phyloP scores from a whole-genome alignment of 805 yeast species.

The Maudiozyma saulgeensis region DNA sequence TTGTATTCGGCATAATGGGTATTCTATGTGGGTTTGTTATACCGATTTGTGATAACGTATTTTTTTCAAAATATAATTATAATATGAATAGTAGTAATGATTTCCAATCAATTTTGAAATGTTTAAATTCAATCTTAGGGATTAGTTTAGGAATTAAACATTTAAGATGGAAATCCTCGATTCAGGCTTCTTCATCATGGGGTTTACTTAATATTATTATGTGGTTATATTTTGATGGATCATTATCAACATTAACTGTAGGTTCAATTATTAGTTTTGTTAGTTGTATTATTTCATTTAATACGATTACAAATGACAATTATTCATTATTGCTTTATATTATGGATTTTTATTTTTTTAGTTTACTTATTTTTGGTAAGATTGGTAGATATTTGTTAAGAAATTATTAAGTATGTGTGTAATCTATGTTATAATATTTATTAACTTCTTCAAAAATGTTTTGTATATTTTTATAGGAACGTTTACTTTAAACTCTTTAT shows the following conservation, averaged over 20 bases:
- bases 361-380: conserved; percentile 57
- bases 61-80: neutral
- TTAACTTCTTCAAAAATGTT: neutral
- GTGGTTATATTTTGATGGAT: conserved; percentile 57
- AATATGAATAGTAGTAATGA: conserved; percentile 2
- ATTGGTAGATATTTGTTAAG: conserved; percentile 47
- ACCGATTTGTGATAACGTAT: conserved; percentile 33
- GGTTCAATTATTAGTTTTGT: conserved; percentile 23
- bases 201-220: conserved; percentile 50
- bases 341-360: conserved; percentile 52
- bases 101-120: conserved; percentile 37
- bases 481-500: too few relatives aligned
- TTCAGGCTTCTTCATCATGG: conserved; percentile 57
- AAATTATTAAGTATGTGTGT: neutral
- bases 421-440: neutral
- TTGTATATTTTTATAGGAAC: neutral
- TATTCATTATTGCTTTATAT: conserved; percentile 11
- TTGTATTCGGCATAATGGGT: conserved; percentile 35
- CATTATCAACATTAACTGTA: conserved; percentile 42
- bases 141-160: conserved; percentile 57
- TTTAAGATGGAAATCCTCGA: conserved; percentile 53
- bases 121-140: conserved; percentile 50
- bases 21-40: conserved; percentile 45
- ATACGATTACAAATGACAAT: neutral
- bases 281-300: conserved; percentile 11